phyloP scores from a whole-genome alignment of 2,329 filamentous ascomycete genomes.

The Alternaria infectoria region DNA sequence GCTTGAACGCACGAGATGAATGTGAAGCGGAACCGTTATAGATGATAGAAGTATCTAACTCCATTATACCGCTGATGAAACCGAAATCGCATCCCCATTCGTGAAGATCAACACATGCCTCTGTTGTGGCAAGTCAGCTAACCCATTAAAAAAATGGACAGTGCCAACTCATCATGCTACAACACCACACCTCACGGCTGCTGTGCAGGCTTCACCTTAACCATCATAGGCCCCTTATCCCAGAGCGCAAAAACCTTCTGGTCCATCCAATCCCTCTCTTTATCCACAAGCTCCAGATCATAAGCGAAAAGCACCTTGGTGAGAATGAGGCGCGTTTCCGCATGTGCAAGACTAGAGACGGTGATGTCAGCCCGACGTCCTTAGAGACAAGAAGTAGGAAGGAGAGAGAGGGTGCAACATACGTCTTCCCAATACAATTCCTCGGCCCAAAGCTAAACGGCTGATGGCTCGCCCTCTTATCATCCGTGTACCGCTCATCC shows the following conservation, averaged over 20 bases:
- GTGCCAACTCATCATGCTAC: neutral
- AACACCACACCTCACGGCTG: neutral
- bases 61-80: neutral
- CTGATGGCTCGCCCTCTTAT: constrained; percentile 40
- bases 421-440: constrained; percentile 44
- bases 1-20: rapidly evolving
- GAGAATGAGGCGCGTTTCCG: constrained; percentile 38
- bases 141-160: neutral
- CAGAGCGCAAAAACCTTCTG: constrained; percentile 43
- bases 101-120: too few relatives aligned
- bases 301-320: constrained; percentile 33
- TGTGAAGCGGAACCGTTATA: neutral
- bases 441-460: constrained; percentile 38
- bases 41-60: neutral
- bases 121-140: neutral
- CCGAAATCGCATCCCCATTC: too few relatives aligned
- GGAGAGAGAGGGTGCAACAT: neutral
- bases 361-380: neutral
- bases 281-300: constrained; percentile 30
- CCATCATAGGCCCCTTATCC: constrained; percentile 40
- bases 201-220: constrained; percentile 31
- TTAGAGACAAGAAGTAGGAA: constrained; percentile 1
- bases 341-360: constrained; percentile 26
- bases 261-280: constrained; percentile 47
- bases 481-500: constrained; percentile 37